Percentiles rank a stretch among this genome's conserved stretches.
Evolutionary conservation across 495 filamentous ascomycete genomes (phyloP).

Genomic region (Aspergillus coremiiformis): DNA sequence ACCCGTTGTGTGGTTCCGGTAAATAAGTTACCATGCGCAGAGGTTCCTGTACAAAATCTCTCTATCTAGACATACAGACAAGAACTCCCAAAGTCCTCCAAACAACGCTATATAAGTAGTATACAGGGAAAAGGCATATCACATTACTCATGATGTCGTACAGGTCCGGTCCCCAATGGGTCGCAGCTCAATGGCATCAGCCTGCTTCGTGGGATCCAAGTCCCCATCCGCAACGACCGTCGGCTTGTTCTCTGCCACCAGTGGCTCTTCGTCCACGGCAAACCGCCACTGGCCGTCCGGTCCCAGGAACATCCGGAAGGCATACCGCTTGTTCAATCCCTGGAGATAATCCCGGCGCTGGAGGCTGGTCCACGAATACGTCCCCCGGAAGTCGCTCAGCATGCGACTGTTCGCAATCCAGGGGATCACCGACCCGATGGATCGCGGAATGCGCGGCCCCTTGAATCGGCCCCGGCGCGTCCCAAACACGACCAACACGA

Average conservation of each 20-base stretch:
- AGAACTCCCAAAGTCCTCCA: no score
- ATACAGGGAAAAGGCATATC: no score
- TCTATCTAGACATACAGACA: no score
- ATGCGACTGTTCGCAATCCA: conserved; percentile 37
- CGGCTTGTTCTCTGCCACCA: conserved; percentile 1
- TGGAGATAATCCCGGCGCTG: conserved; percentile 26
- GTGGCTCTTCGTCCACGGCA: conserved; percentile 32
- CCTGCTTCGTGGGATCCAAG: conserved; percentile 1
- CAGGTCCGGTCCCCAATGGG: neutral
- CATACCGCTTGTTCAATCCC: conserved; percentile 28
- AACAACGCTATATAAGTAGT: neutral
- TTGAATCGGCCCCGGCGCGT: conserved; percentile 34
- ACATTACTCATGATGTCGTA: conserved; percentile 6
- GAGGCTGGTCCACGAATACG: conserved; percentile 27
- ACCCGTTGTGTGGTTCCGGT: no score
- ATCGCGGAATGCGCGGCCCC: conserved; percentile 34
- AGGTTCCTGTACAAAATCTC: no score
- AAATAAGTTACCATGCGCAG: no score
- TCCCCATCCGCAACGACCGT: neutral
- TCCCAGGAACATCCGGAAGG: conserved; percentile 30
- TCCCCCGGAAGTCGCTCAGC: conserved; percentile 30
- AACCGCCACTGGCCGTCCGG: conserved; percentile 30
- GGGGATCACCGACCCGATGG: conserved; percentile 33
- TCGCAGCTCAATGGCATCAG: conserved; percentile 11
- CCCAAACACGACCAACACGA: conserved; percentile 34